phyloP scores from a whole-genome alignment of 805 yeast genomes.

The Pichia ethanolica region DNA sequence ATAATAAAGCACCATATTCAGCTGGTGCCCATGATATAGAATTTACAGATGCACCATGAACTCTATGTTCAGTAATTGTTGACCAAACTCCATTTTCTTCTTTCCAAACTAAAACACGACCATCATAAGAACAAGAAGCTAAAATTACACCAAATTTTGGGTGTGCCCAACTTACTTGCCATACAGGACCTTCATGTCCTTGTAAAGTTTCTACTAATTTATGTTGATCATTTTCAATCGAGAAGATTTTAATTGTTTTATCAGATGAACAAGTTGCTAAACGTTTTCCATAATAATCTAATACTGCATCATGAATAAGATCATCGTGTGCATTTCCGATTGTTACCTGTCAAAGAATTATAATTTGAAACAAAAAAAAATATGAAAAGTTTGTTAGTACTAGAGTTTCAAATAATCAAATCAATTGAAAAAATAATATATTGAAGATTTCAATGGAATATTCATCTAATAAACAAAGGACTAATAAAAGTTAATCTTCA shows the following conservation, averaged over 20 bases:
- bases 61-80: conserved; percentile 76
- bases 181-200: conserved; percentile 97
- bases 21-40: conserved; percentile 96
- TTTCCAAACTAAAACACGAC: conserved; percentile 90
- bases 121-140: conserved; percentile 94
- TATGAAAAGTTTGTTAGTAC: background rate
- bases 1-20: conserved; percentile 86
- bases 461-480: no score
- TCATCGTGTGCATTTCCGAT: conserved; percentile 90
- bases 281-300: conserved; percentile 94
- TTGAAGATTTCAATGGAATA: no score
- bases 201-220: conserved; percentile 74
- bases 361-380: background rate
- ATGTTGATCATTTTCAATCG: conserved; percentile 69
- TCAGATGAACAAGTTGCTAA: conserved; percentile 96
- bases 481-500: no score
- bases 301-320: conserved; percentile 90
- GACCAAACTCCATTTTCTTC: conserved; percentile 88
- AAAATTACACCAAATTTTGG: conserved; percentile 94
- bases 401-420: no score
- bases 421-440: no score
- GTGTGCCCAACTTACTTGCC: conserved; percentile 99
- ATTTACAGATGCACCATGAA: conserved; percentile 91
- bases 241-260: conserved; percentile 90
- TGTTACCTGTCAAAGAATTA: conserved; percentile 45